Evolutionary conservation across 106 monocot species (phyloP), one percentile per base, ranked within the genome.

Genomic region (Platanthera guangdongensis): DNA sequence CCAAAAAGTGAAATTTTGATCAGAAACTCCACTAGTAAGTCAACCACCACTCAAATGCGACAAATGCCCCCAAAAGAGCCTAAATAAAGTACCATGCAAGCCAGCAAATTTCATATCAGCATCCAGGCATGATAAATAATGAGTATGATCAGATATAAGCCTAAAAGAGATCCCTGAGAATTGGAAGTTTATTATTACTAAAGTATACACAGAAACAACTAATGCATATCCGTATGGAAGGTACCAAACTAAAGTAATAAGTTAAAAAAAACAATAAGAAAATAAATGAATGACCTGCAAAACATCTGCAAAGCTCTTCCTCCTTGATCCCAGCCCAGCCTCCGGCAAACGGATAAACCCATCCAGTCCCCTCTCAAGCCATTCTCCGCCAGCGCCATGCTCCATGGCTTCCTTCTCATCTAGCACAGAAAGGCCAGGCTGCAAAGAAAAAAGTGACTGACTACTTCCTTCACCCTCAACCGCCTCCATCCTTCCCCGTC

Each of bases 301-400:
- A 9, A 55, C 86, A 86, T 89, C 86, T 46, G 86, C 82, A 52
- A 89, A 84, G 79, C 89, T 89, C 82, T 81, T 86, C 77, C 89
- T 84, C 79, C 84, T 82, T 18, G 74, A 51, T 8, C 80, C 82
- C 25, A 82, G 28, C 13, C 78, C 81, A 52, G 75, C 73, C 68
- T 80, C 85, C 6, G 82, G 47, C 51, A 83, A 75, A 1, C 85
- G 81, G 7, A 88, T 78, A 6, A 88, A 72, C 52, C 86, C 83
- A 77, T 89, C 81, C 1, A 63, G 49, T 2, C 86, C 85, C 14
- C 15, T 79, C 22, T 78, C 77, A 7, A 78, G 74, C 79, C 86
- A 86, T n/a, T 83, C 83, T 0, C 25, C 48, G 10, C 22, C 55
- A 50, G 50, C 21, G 52, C 16, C 50, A 11, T 13, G 13, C 57